Conservation (phyloP, 371 early-diverging fungal species). For the Lichtheimia ornata region DNA sequence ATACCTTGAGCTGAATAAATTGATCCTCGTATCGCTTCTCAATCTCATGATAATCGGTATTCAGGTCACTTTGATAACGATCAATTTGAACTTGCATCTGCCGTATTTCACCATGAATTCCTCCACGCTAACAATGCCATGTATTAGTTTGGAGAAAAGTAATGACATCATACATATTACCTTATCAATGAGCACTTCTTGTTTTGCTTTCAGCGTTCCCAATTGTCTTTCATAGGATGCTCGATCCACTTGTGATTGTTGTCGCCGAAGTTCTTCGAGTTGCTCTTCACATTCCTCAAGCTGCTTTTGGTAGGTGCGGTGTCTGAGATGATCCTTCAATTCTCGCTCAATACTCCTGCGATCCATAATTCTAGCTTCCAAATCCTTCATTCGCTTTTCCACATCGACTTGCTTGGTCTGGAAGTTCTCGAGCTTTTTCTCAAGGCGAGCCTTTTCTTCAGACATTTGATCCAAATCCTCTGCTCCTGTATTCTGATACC, state of each 20-base stretch:
- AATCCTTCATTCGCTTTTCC: slow-evolving; percentile 29
- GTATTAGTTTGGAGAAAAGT: neutral
- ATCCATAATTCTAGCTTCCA: slow-evolving; percentile 54
- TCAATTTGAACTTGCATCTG: slow-evolving; percentile 78
- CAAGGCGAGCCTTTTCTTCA: slow-evolving; percentile 27
- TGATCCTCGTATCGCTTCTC: slow-evolving; percentile 68
- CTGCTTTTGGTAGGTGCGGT: slow-evolving; percentile 45
- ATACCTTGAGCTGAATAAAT: slow-evolving; percentile 68
- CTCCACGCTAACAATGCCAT: slow-evolving; percentile 53
- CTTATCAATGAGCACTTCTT: slow-evolving; percentile 56
- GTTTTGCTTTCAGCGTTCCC: slow-evolving; percentile 36
- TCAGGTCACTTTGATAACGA: slow-evolving; percentile 63
- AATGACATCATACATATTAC: slow-evolving; percentile 22
- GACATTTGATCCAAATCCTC: slow-evolving; percentile 14
- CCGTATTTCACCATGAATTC: slow-evolving; percentile 81
- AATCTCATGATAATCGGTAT: slow-evolving; percentile 77
- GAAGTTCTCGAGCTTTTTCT: slow-evolving; percentile 18
- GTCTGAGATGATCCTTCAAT: slow-evolving; percentile 70
- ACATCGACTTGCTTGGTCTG: slow-evolving; percentile 14
- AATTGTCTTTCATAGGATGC: slow-evolving; percentile 34
- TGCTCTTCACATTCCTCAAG: slow-evolving; percentile 33
- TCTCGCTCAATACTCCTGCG: slow-evolving; percentile 56
- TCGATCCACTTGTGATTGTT: slow-evolving; percentile 29
- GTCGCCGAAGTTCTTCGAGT: slow-evolving; percentile 23
- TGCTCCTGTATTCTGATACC: slow-evolving; percentile 13